Evolutionary conservation across 371 early-diverging fungal genomes (phyloP).

Genomic region (Circinella umbellata): DNA sequence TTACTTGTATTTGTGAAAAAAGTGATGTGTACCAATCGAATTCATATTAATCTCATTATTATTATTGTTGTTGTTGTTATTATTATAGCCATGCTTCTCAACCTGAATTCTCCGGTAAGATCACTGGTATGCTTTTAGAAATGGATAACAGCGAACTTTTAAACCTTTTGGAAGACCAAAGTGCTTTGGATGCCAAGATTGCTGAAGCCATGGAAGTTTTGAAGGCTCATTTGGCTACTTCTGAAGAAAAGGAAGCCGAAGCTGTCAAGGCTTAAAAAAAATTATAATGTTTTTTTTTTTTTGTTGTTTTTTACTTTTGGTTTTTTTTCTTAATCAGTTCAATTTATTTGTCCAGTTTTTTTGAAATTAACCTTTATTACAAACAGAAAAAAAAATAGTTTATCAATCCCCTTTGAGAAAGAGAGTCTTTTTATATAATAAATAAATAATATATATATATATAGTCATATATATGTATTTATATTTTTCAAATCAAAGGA

Average conservation of each 20-base stretch:
- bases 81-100: slow-evolving; percentile 50
- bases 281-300: no score
- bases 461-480: no score
- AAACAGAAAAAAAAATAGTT: no score
- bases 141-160: slow-evolving; percentile 96
- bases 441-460: not conserved
- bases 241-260: slow-evolving; percentile 19
- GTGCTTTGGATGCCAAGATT: slow-evolving; percentile 77
- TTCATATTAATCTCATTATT: not conserved
- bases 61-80: not conserved
- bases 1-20: slow-evolving; percentile 7
- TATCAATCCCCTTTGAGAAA: slow-evolving; percentile 8
- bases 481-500: no score
- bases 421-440: slow-evolving; percentile 13
- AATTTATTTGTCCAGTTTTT: no score
- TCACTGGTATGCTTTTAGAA: slow-evolving; percentile 98
- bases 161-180: slow-evolving; percentile 83
- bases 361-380: no score
- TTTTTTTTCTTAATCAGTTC: no score
- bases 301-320: not conserved
- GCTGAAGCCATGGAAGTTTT: slow-evolving; percentile 92
- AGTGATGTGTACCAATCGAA: not conserved
- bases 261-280: slow-evolving; percentile 10
- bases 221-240: slow-evolving; percentile 61
- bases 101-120: slow-evolving; percentile 90